A percentile compares a stretch with the other conserved stretches of the same genome.
These are phyloP conservation scores for Tephrocybe sp. DNA, from an alignment of 768 basidiomycete species.

Conservation along the genomic window DNA sequence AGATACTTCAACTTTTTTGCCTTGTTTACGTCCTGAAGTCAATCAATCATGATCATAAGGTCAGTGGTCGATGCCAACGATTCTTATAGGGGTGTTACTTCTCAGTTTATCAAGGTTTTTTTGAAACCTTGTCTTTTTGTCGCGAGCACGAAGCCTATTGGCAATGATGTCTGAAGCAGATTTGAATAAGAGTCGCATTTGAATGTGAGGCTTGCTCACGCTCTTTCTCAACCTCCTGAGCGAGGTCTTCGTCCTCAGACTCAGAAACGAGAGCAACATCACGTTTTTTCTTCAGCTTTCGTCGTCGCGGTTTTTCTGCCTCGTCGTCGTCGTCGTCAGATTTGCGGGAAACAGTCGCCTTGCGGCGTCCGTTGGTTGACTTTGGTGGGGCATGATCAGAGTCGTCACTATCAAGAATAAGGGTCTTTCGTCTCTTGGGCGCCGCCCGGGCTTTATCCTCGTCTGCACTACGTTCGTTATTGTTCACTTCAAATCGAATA, in stretches of 20 bases:
- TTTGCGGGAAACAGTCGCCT: constrained; percentile 16
- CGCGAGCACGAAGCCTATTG: constrained; percentile 57
- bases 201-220: constrained; percentile 31
- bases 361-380: not conserved
- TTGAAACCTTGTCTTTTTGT: constrained; percentile 59
- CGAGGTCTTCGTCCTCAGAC: constrained; percentile 36
- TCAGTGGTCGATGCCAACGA: not conserved
- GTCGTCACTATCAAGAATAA: constrained; percentile 15
- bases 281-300: constrained; percentile 31
- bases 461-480: not conserved
- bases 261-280: constrained; percentile 37
- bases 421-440: constrained; percentile 14
- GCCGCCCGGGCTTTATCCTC: not conserved
- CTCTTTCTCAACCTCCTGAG: constrained; percentile 53
- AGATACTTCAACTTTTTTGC: constrained; percentile 32
- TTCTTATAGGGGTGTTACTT: constrained; percentile 39
- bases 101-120: constrained; percentile 66
- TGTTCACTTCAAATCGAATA: constrained; percentile 42
- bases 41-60: no score
- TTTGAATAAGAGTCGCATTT: not conserved
- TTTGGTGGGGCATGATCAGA: not conserved
- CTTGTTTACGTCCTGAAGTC: constrained; percentile 45
- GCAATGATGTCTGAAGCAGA: constrained; percentile 56
- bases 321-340: constrained; percentile 27
- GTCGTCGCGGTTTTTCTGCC: constrained; percentile 28